Percentiles rank a stretch among this genome's conserved stretches.
These are phyloP conservation scores for Diatrype stigma DNA, from an alignment of 2,329 filamentous ascomycete species.

Conservation along the genomic window DNA sequence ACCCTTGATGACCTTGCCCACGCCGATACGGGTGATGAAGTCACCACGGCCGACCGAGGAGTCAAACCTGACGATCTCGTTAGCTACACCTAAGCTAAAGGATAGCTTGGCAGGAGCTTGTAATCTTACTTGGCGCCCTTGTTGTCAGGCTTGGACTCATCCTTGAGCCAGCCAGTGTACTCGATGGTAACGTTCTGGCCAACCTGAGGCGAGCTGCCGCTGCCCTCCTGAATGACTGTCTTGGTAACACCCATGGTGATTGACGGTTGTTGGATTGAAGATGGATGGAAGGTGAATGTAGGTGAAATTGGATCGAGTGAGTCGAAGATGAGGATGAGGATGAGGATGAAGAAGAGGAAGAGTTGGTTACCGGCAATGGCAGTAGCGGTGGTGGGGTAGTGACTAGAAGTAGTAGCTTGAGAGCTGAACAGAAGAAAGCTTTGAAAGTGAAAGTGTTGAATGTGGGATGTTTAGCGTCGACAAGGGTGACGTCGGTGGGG, in stretches of 20 bases:
- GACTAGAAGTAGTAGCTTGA: background rate
- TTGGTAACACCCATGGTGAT: slow-evolving; percentile 70
- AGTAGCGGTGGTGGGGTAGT: background rate
- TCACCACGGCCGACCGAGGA: slow-evolving; percentile 73
- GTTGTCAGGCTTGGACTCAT: slow-evolving; percentile 53
- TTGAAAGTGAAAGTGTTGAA: background rate
- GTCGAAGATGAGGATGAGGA: background rate
- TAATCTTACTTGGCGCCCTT: slow-evolving; percentile 67
- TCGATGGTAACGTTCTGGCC: slow-evolving; percentile 80
- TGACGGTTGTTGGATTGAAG: slow-evolving; percentile 7
- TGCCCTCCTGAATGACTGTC: slow-evolving; percentile 58
- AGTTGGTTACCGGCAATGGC: background rate
- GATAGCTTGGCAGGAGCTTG: slow-evolving; percentile 1
- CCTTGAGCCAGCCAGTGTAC: slow-evolving; percentile 86
- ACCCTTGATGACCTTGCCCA: slow-evolving; percentile 85
- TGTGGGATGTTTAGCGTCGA: slow-evolving; percentile 1
- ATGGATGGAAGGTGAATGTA: background rate
- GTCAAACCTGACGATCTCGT: slow-evolving; percentile 66
- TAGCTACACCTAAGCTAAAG: slow-evolving; percentile 2
- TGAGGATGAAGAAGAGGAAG: background rate
- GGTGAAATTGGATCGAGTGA: slow-evolving; percentile 9
- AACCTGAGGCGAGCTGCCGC: slow-evolving; percentile 53
- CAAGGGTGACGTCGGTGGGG: background rate
- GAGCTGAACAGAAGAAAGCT: no score
- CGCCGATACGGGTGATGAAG: slow-evolving; percentile 74